Base-by-base conservation (phyloP, 1,284 basidiomycete genomes). In the Boletellus deceptivus region DNA sequence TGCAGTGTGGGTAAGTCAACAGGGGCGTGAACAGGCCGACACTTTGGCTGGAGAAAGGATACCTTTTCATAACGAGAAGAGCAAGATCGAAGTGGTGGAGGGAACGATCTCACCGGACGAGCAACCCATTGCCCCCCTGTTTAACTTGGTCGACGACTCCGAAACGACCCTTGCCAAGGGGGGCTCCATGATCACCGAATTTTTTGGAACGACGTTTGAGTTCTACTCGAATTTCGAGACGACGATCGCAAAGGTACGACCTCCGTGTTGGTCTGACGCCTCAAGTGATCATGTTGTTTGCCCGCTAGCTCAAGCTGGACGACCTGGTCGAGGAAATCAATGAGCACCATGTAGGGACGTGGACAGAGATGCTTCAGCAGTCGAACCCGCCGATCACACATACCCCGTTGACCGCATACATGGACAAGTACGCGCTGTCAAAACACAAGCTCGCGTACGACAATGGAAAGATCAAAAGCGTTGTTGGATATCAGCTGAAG, bases 271-370 rank as follows among this genome's bases (percentile, higher is more conserved):
- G 38, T 24, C 29, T 24, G 6, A 13, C 41, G 34, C 48, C 34
- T 37, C 38, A 16, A 13, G 6, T 42, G 24, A 35, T 72, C 46
- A 18, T 31, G 4, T n/a, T 59, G 10, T 60, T 14, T 6, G 25
- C 6, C 10, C 4, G 27, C 11, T 48, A 80, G 78, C 70, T 82
- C 64, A 76, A 72, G 60, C 78, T 85, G 39, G 80, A 86, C 38
- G 87, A 90, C 56, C 72, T 82, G 52, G 80, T 93, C 3, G 90
- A 93, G 62, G 90, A 93, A 46, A 90, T 93, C 62, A 94, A 94
- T 64, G 91, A 93, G 65, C 82, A 84, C 59, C 93, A 95, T 64
- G 86, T 93, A 39, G 77, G 82, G 54, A 84, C 82, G 6, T 96
- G 93, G 93, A 87, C 83, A 2, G 78, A 89, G 59, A 93, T 96